Evolutionary conservation across 192 early-diverging fungal species (phyloP).

Genomic region (Glomus cerebriforme): DNA sequence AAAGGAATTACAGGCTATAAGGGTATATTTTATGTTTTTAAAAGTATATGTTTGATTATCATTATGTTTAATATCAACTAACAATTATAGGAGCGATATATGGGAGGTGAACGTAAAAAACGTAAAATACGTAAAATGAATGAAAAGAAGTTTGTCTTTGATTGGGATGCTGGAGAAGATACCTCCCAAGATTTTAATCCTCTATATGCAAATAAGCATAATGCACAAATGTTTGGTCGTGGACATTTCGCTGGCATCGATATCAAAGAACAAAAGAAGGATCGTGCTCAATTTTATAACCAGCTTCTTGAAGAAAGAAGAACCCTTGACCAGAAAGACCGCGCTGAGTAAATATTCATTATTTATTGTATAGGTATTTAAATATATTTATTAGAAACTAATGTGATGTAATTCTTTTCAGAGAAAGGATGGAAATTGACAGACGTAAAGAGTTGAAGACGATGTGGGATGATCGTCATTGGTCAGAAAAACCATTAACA

Average conservation of each 20-base stretch:
- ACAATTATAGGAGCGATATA: slow-evolving; percentile 69
- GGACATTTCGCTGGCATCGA: slow-evolving; percentile 89
- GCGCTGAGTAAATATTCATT: slow-evolving; percentile 48
- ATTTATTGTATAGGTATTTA: not conserved
- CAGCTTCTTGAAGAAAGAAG: slow-evolving; percentile 61
- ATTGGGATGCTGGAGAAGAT: slow-evolving; percentile 95
- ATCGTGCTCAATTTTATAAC: slow-evolving; percentile 70
- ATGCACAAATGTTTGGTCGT: slow-evolving; percentile 81
- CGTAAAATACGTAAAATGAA: slow-evolving; percentile 82
- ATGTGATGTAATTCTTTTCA: slow-evolving; percentile 33
- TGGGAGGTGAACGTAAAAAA: slow-evolving; percentile 76
- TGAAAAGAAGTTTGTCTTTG: slow-evolving; percentile 97
- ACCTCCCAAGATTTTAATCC: slow-evolving; percentile 93
- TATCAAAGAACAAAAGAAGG: slow-evolving; percentile 69
- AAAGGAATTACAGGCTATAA: slow-evolving; percentile 24
- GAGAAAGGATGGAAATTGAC: slow-evolving; percentile 64
- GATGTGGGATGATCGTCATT: slow-evolving; percentile 91
- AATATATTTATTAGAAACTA: not conserved
- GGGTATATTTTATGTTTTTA: not conserved
- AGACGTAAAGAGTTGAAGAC: slow-evolving; percentile 64
- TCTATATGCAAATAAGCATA: slow-evolving; percentile 75
- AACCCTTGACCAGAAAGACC: slow-evolving; percentile 57
- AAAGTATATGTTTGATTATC: not conserved
- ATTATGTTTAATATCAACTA: not conserved
- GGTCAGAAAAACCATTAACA: slow-evolving; percentile 85